Conservation (phyloP, 2,329 filamentous ascomycete species). For the Cadophora gregata region DNA sequence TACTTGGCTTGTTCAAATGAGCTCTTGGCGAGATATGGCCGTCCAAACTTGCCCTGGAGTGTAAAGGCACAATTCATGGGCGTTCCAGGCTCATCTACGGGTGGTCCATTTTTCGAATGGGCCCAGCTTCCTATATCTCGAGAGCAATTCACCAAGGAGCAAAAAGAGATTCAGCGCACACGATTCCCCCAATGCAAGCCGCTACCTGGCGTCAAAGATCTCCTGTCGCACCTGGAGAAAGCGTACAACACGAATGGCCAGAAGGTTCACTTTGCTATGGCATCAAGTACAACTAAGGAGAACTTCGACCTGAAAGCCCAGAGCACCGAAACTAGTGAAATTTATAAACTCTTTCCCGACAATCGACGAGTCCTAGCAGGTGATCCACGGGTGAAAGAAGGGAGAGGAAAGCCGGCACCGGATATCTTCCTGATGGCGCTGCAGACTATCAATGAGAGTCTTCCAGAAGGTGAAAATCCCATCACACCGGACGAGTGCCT, state of each 20-base stretch:
- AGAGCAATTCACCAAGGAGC: conserved; percentile 67
- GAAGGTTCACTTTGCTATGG: conserved; percentile 76
- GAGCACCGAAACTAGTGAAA: conserved; percentile 53
- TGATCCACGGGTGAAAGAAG: conserved; percentile 74
- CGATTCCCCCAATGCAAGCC: conserved; percentile 76
- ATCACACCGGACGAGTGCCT: conserved; percentile 86
- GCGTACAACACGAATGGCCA: conserved; percentile 46
- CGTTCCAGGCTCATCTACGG: conserved; percentile 47
- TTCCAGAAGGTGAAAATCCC: conserved; percentile 64
- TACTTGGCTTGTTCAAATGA: conserved; percentile 85
- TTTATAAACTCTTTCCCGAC: conserved; percentile 69
- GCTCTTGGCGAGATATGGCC: conserved; percentile 76
- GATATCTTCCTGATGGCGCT: conserved; percentile 95
- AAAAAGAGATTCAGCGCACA: conserved; percentile 66
- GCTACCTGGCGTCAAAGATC: conserved; percentile 74
- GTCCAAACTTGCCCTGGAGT: conserved; percentile 79
- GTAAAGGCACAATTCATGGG: conserved; percentile 80
- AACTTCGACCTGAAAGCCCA: conserved; percentile 49
- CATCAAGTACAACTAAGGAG: conserved; percentile 66
- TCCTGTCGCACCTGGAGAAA: conserved; percentile 64
- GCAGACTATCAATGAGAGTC: conserved; percentile 77
- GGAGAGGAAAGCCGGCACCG: conserved; percentile 87
- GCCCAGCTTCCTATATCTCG: conserved; percentile 78
- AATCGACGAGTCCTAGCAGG: conserved; percentile 81
- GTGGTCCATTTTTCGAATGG: conserved; percentile 76